These are phyloP conservation scores for Prunus campanulata DNA, from an alignment of 306 rosid genomes.

Conservation along the genomic window DNA sequence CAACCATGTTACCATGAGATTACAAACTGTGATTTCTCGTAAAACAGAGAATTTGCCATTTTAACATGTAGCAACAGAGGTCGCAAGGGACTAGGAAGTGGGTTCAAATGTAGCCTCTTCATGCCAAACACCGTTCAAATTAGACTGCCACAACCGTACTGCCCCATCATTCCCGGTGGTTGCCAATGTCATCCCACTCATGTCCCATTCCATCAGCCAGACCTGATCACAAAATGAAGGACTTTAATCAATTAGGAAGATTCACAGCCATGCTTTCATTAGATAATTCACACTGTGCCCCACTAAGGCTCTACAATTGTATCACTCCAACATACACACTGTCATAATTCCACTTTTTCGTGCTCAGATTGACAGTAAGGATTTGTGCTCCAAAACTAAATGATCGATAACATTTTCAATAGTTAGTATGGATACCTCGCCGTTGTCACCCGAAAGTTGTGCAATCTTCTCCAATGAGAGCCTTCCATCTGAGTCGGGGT, in stretches of 20 bases:
- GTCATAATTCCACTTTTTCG: background rate
- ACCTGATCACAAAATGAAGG: conserved; percentile 45
- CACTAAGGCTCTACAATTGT: no score
- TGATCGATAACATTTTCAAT: background rate
- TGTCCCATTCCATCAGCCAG: conserved; percentile 97
- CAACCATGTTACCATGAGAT: background rate
- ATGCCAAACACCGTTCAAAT: conserved; percentile 82
- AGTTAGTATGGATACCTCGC: conserved; percentile 51
- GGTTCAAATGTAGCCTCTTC: conserved; percentile 79
- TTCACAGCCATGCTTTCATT: background rate
- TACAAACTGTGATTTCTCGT: background rate
- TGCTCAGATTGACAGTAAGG: background rate
- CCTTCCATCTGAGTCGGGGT: conserved; percentile 70
- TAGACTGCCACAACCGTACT: conserved; percentile 85
- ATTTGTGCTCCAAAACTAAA: background rate
- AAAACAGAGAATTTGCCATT: background rate
- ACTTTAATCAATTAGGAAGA: background rate
- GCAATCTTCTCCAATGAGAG: conserved; percentile 73
- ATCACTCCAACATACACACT: background rate
- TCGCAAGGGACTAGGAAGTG: conserved; percentile 42
- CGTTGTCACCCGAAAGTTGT: conserved; percentile 59
- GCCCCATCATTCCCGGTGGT: conserved; percentile 73
- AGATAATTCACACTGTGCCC: background rate
- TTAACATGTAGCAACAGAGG: background rate
- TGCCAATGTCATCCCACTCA: conserved; percentile 98